Evolutionary conservation across 2,329 filamentous ascomycete genomes (phyloP).

Genomic region (Phyllosticta paracitricarpa): DNA sequence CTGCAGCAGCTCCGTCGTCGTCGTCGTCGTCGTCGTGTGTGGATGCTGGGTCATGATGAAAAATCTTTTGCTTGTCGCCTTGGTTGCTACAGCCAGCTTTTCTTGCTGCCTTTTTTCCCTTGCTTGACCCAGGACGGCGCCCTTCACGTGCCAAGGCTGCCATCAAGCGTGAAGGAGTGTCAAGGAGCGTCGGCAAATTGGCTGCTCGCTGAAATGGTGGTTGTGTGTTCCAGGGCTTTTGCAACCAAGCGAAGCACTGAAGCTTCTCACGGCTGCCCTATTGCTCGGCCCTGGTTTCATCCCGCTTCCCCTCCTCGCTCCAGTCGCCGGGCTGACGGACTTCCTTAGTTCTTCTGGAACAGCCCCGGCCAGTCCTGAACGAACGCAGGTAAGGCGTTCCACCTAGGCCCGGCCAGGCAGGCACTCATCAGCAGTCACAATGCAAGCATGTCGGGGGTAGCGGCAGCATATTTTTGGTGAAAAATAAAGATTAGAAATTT

Average conservation of each 20-base stretch:
- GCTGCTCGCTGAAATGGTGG: too few species aligned
- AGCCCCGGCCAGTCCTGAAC: background rate
- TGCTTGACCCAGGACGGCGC: too few species aligned
- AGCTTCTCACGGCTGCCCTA: background rate
- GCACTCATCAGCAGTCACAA: conserved; percentile 1
- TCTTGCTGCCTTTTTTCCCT: too few species aligned
- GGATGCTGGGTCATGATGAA: too few species aligned
- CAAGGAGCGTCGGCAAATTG: too few species aligned
- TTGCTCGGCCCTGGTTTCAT: conserved; percentile 1
- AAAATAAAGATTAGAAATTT: conserved; percentile 4
- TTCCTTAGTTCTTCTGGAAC: conserved; percentile 8
- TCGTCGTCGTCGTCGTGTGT: background rate
- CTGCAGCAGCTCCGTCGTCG: background rate
- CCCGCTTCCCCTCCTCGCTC: conserved; percentile 6
- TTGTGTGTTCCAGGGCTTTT: background rate
- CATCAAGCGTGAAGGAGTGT: too few species aligned
- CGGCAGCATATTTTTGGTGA: background rate
- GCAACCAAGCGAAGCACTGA: background rate
- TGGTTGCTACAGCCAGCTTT: too few species aligned
- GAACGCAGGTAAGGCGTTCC: background rate
- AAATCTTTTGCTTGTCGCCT: too few species aligned
- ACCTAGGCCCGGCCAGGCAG: background rate
- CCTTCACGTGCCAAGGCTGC: too few species aligned
- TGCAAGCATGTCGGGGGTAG: background rate
- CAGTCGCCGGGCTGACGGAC: background rate